Conservation (phyloP, 257 asterid genomes). For the Fraxinus quadrangulata region DNA sequence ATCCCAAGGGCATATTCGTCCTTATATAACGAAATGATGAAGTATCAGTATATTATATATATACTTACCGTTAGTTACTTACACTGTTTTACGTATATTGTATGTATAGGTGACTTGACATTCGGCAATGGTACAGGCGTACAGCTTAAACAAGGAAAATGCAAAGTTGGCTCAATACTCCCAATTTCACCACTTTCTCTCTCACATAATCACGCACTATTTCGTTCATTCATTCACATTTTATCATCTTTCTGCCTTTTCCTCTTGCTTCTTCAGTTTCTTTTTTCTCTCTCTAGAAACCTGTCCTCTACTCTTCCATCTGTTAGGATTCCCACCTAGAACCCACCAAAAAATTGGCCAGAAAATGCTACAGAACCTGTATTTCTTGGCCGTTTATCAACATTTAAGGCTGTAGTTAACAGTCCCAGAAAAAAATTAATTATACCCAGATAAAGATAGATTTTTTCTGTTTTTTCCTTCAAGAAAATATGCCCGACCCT, state of each 20-base stretch:
- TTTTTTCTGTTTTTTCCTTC: too few species aligned
- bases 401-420: conserved; percentile 18
- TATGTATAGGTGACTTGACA: conserved; percentile 14
- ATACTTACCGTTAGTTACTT: neutral
- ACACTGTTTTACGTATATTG: neutral
- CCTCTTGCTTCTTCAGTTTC: conserved; percentile 25
- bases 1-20: conserved; percentile 36
- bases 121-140: conserved; percentile 39
- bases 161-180: conserved; percentile 34
- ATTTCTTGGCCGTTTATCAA: conserved; percentile 6
- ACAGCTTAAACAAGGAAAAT: conserved; percentile 27
- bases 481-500: conserved; percentile 43
- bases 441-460: neutral
- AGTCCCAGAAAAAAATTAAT: neutral
- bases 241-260: conserved; percentile 29
- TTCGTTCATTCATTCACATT: conserved; percentile 15
- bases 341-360: conserved; percentile 2
- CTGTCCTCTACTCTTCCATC: conserved; percentile 31
- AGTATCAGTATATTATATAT: neutral
- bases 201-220: conserved; percentile 31
- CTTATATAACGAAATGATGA: neutral
- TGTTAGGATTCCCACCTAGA: conserved; percentile 36
- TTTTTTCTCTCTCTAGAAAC: conserved; percentile 27
- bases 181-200: conserved; percentile 7
- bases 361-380: conserved; percentile 40